A percentile compares a stretch with the other conserved stretches of the same genome.
These are phyloP conservation scores for Veloporphyrellus conicus DNA, from an alignment of 1,284 basidiomycete genomes.

Conservation along the genomic window DNA sequence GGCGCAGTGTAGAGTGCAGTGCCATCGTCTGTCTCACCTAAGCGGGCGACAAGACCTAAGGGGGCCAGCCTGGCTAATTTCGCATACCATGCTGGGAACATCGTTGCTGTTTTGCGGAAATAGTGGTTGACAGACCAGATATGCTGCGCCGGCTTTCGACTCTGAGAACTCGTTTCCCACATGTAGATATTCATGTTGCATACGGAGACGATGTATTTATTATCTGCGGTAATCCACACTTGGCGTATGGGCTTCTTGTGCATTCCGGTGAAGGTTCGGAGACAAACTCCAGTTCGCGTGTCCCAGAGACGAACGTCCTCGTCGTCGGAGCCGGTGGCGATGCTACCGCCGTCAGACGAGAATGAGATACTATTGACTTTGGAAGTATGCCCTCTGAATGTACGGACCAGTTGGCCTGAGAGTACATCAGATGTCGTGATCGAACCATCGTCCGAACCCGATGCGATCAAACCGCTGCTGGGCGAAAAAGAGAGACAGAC, in stretches of 20 bases:
- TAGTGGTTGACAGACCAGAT: slow-evolving; percentile 19
- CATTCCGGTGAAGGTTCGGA: slow-evolving; percentile 11
- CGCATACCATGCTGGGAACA: slow-evolving; percentile 20
- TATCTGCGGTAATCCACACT: slow-evolving; percentile 21
- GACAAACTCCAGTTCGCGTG: slow-evolving; percentile 17
- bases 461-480: slow-evolving; percentile 12
- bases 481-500: slow-evolving; percentile 16
- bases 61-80: slow-evolving; percentile 14
- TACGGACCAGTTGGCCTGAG: slow-evolving; percentile 9
- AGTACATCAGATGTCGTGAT: slow-evolving; percentile 14
- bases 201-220: slow-evolving; percentile 13
- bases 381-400: slow-evolving; percentile 10
- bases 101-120: slow-evolving; percentile 5
- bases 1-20: slow-evolving; percentile 1
- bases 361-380: slow-evolving; percentile 19
- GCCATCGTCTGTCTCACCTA: slow-evolving; percentile 11
- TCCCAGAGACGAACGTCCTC: slow-evolving; percentile 25
- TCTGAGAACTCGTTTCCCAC: slow-evolving; percentile 9
- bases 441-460: slow-evolving; percentile 21
- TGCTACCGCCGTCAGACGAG: slow-evolving; percentile 14
- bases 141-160: slow-evolving; percentile 9
- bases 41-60: slow-evolving; percentile 1
- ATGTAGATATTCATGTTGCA: slow-evolving; percentile 14
- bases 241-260: slow-evolving; percentile 17
- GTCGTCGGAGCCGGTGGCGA: slow-evolving; percentile 24